Conservation (phyloP, 2,329 filamentous ascomycete species). For the Conoideocrella luteorostrata region DNA sequence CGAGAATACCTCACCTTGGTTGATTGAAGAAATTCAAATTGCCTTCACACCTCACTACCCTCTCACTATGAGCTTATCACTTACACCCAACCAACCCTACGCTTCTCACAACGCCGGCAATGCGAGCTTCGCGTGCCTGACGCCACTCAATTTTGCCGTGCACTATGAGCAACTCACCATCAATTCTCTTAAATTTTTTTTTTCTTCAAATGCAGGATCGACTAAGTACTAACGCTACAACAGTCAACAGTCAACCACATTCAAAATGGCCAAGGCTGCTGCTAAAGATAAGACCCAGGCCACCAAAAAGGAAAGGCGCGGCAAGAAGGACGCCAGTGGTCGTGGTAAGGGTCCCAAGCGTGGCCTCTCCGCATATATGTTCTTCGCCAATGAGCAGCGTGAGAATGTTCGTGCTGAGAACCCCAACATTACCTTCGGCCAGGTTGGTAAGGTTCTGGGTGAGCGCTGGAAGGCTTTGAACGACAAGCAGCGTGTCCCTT, state of each 20-base stretch:
- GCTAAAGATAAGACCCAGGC: no score
- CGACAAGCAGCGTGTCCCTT: conserved; percentile 87
- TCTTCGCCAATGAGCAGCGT: conserved; percentile 99
- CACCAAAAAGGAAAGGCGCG: no score
- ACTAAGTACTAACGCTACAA: no score
- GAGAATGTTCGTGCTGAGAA: conserved; percentile 98
- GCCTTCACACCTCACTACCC: conserved; percentile 20
- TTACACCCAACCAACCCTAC: conserved; percentile 2
- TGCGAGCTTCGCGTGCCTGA: not conserved
- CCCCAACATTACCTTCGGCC: conserved; percentile 95
- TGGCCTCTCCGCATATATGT: conserved; percentile 99
- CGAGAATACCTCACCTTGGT: conserved; percentile 11
- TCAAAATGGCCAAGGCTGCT: conserved; percentile 53
- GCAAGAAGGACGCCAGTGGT: conserved; percentile 51
- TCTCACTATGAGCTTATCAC: conserved; percentile 1
- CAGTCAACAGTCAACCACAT: conserved; percentile 18
- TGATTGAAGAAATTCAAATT: conserved; percentile 12
- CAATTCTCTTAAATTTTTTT: not conserved
- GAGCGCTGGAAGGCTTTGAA: conserved; percentile 97
- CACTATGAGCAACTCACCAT: not conserved
- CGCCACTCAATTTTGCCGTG: not conserved
- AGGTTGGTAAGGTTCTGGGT: conserved; percentile 96
- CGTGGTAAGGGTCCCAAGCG: conserved; percentile 92
- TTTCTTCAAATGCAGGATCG: no score
- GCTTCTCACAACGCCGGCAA: not conserved